phyloP scores from a whole-genome alignment of 2,329 filamentous ascomycete genomes.

The Capronia epimyces region DNA sequence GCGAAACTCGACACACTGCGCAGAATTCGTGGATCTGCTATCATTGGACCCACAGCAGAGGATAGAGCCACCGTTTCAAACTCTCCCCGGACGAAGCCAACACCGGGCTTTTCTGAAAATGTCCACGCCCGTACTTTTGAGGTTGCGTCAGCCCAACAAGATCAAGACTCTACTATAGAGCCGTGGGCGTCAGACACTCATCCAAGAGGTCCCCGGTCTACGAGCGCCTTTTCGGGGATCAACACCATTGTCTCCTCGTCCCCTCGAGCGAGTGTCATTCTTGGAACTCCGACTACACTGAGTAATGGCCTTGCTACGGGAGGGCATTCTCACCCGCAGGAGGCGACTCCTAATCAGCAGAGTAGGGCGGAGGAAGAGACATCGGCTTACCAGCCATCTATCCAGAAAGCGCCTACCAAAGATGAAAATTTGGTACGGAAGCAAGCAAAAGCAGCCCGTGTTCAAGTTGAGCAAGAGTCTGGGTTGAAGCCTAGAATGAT shows the following conservation, averaged over 20 bases:
- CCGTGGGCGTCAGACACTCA: not conserved
- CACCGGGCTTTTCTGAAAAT: not conserved
- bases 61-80: not conserved
- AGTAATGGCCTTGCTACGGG: not conserved
- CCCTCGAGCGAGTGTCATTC: conserved; percentile 16
- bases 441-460: not conserved
- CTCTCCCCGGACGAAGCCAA: not conserved
- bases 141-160: not conserved
- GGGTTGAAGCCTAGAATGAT: not conserved
- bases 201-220: not conserved
- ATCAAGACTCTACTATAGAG: conserved; percentile 4
- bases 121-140: not conserved
- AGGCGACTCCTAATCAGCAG: not conserved
- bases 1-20: conserved; percentile 14
- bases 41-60: not conserved
- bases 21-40: conserved; percentile 3
- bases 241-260: conserved; percentile 22
- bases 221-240: conserved; percentile 23
- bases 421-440: not conserved
- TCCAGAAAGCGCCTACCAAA: not conserved
- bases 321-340: not conserved
- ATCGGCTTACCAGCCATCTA: not conserved
- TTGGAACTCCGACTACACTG: conserved; percentile 3
- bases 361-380: not conserved
- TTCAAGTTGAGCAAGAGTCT: not conserved